These are phyloP conservation scores for Aspergillus costaricaensis DNA, from an alignment of 2,329 filamentous ascomycete genomes.

Conservation along the genomic window DNA sequence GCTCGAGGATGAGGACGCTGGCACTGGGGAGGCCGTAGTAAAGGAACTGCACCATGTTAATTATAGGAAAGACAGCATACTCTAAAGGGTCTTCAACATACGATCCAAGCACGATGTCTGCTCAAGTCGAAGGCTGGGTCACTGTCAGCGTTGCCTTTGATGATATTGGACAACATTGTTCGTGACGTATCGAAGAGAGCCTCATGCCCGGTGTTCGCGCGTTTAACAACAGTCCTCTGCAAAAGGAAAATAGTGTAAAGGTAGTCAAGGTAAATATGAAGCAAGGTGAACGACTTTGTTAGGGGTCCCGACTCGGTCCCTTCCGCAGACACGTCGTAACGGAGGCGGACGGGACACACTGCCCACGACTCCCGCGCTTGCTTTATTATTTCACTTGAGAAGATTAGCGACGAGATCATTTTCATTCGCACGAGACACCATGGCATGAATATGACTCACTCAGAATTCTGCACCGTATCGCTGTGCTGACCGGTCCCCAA, in stretches of 20 bases:
- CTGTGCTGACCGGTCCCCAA: conserved; percentile 27
- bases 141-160: conserved; percentile 30
- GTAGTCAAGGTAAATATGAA: conserved; percentile 38
- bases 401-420: background rate
- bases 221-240: conserved; percentile 36
- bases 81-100: conserved; percentile 18
- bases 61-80: background rate
- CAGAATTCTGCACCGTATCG: conserved; percentile 29
- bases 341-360: conserved; percentile 27
- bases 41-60: conserved; percentile 25
- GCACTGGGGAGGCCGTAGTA: conserved; percentile 37
- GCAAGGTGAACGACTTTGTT: conserved; percentile 23
- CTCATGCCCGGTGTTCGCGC: conserved; percentile 33
- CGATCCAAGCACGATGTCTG: conserved; percentile 38
- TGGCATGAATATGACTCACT: conserved; percentile 18
- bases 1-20: conserved; percentile 37
- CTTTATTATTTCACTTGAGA: conserved; percentile 28
- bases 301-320: conserved; percentile 13
- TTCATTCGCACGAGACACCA: background rate
- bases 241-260: conserved; percentile 40
- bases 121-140: conserved; percentile 33
- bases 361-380: conserved; percentile 29
- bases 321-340: conserved; percentile 26
- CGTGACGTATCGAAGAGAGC: conserved; percentile 37
- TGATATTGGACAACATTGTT: conserved; percentile 32